phyloP scores from a whole-genome alignment of 2,329 filamentous ascomycete genomes.

The Neurospora crassa region DNA sequence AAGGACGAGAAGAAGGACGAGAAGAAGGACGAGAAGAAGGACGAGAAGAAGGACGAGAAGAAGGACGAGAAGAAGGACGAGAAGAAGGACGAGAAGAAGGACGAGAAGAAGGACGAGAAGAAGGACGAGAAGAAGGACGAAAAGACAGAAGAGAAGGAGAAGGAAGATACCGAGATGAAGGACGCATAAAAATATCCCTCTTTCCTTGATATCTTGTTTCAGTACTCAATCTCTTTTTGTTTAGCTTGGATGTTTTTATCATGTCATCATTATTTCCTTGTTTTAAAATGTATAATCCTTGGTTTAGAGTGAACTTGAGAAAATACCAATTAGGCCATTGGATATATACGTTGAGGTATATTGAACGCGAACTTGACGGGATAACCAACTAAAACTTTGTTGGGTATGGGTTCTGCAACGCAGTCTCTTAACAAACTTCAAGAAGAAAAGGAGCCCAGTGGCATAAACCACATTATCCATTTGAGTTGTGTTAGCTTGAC shows the following conservation, averaged over 20 bases:
- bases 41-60: neutral
- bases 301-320: neutral
- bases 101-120: neutral
- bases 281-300: neutral
- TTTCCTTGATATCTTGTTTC: neutral
- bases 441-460: too few relatives aligned
- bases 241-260: neutral
- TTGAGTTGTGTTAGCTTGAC: too few relatives aligned
- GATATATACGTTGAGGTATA: neutral
- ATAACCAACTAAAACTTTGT: too few relatives aligned
- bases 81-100: neutral
- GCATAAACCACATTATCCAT: too few relatives aligned
- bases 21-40: slow-evolving; percentile 2
- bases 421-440: too few relatives aligned
- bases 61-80: neutral
- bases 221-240: neutral
- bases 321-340: neutral
- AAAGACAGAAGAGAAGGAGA: neutral
- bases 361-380: neutral
- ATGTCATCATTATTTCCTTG: neutral
- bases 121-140: neutral
- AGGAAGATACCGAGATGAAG: slow-evolving; percentile 2
- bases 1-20: slow-evolving; percentile 3
- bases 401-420: too few relatives aligned
- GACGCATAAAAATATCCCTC: slow-evolving; percentile 3